These are phyloP conservation scores for Musa troglodytarum DNA, from an alignment of 176 grass and related monocot species.

Conservation along the genomic window DNA sequence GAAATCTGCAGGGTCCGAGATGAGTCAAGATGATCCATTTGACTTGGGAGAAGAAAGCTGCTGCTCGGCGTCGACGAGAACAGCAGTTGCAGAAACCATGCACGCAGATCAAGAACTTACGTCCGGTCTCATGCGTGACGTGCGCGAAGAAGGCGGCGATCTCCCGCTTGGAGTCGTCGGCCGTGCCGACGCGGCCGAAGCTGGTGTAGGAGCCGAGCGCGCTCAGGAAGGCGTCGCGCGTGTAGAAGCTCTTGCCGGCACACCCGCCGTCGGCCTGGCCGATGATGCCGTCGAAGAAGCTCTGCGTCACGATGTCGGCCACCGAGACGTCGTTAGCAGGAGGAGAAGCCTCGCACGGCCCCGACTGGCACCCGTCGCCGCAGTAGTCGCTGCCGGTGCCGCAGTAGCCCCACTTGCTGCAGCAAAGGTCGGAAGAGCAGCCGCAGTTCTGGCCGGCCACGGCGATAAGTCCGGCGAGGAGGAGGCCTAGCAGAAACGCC, in stretches of 20 bases:
- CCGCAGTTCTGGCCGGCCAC: constrained; percentile 22
- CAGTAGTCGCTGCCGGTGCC: constrained; percentile 30
- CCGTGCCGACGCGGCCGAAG: constrained; percentile 51
- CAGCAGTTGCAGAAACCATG: too few species aligned
- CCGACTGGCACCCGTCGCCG: constrained; percentile 38
- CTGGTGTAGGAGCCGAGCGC: constrained; percentile 29
- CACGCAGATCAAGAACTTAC: constrained; percentile 26
- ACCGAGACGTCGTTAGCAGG: constrained; percentile 29
- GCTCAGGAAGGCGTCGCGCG: constrained; percentile 54
- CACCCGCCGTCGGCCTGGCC: constrained; percentile 41
- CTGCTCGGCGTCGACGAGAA: too few species aligned
- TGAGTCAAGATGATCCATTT: too few species aligned
- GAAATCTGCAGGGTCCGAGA: constrained; percentile 34
- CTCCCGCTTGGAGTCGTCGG: constrained; percentile 72
- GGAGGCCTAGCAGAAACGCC: background rate
- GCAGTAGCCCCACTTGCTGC: constrained; percentile 51
- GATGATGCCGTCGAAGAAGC: constrained; percentile 47
- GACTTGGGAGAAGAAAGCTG: too few species aligned
- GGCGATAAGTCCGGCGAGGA: background rate
- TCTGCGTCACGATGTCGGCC: constrained; percentile 24
- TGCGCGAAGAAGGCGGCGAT: constrained; percentile 79
- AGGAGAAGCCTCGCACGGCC: constrained; percentile 31
- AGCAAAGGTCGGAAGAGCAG: constrained; percentile 32
- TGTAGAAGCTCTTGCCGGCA: constrained; percentile 51
- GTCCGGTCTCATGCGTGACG: constrained; percentile 80